Evolutionary conservation across 2,329 filamentous ascomycete species (phyloP).

Genomic region (Chaetomiaceae sp.): DNA sequence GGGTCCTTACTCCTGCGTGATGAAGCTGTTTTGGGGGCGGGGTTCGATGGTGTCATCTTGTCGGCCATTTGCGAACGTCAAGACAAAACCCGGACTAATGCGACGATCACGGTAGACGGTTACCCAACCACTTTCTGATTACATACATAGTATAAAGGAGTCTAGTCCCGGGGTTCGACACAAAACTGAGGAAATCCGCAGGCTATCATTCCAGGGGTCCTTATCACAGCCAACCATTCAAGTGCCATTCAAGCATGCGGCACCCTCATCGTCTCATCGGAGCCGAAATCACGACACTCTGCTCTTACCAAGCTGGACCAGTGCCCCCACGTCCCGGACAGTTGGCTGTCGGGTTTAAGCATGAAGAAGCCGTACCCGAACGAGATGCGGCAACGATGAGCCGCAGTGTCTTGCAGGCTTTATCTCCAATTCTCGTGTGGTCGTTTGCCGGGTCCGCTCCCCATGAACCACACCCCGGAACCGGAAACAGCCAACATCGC

Average conservation of each 20-base stretch:
- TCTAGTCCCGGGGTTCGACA: too few relatives aligned
- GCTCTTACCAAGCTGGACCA: neutral
- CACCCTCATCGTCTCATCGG: constrained; percentile 9
- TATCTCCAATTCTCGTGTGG: neutral
- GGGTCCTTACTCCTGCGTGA: neutral
- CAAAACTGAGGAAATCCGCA: neutral
- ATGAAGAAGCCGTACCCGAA: neutral
- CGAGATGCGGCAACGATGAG: neutral
- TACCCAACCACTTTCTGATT: neutral
- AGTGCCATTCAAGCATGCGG: neutral
- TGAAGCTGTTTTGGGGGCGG: neutral
- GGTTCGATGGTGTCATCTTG: constrained; percentile 11
- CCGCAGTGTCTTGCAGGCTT: neutral
- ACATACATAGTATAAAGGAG: too few relatives aligned
- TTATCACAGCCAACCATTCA: too few relatives aligned
- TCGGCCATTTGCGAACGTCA: neutral
- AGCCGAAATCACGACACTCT: constrained; percentile 12
- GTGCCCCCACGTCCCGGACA: constrained; percentile 8
- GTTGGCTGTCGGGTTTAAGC: constrained; percentile 4
- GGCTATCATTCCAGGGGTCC: neutral
- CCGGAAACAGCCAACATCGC: neutral
- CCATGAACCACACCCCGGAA: neutral
- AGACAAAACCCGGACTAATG: neutral
- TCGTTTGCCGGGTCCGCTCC: neutral
- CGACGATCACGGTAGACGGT: neutral